Percentiles rank a stretch among this genome's conserved stretches.
Conservation (phyloP, 768 basidiomycete genomes). For the Holtermanniella nyarrowii region DNA sequence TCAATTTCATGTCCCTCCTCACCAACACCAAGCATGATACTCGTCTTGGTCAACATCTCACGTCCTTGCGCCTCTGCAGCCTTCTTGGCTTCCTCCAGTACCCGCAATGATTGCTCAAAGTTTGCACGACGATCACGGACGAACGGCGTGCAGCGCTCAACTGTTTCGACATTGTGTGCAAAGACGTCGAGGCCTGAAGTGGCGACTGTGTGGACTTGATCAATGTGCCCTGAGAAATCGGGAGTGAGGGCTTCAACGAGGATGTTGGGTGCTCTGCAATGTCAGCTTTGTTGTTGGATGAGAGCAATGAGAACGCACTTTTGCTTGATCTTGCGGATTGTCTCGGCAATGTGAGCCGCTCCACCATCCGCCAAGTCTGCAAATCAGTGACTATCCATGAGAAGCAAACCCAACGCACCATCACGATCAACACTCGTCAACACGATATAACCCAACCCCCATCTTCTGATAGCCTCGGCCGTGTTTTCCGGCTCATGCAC, state of each 20-base stretch:
- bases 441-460: conserved; percentile 97
- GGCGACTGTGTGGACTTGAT: conserved; percentile 70
- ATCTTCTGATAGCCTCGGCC: conserved; percentile 92
- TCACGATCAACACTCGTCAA: conserved; percentile 94
- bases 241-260: conserved; percentile 93
- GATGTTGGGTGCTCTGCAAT: conserved; percentile 76
- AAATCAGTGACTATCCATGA: background rate
- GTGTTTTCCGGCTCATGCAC: conserved; percentile 96
- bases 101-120: conserved; percentile 54
- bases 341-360: conserved; percentile 86
- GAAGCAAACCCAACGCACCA: conserved; percentile 48
- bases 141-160: conserved; percentile 84
- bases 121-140: conserved; percentile 92
- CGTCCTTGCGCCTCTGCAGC: conserved; percentile 29
- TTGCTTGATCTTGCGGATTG: conserved; percentile 87
- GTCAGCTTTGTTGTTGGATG: background rate
- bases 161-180: conserved; percentile 94
- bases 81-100: conserved; percentile 38
- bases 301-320: conserved; percentile 51
- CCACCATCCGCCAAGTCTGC: conserved; percentile 87
- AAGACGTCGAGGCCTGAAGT: conserved; percentile 93
- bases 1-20: conserved; percentile 74
- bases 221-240: conserved; percentile 73
- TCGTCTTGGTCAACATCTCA: conserved; percentile 85
- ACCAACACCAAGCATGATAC: conserved; percentile 96